Conservation (phyloP, 148 eudicot genomes). For the Cornus controversa region DNA sequence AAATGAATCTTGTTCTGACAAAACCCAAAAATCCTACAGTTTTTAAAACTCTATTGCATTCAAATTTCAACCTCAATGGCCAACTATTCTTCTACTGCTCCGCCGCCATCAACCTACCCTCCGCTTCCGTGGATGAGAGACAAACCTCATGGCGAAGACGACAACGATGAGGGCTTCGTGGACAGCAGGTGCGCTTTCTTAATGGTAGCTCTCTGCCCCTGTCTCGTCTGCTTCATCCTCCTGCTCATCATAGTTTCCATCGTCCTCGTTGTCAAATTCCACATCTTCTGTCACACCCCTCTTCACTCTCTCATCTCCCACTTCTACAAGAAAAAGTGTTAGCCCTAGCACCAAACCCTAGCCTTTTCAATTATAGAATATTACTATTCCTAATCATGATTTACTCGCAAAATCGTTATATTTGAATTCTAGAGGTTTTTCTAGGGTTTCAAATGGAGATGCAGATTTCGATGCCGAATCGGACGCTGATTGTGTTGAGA, state of each 20-base stretch:
- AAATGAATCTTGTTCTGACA: constrained; percentile 1
- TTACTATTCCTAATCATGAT: background rate
- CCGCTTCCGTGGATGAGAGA: constrained; percentile 31
- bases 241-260: constrained; percentile 35
- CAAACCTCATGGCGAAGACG: constrained; percentile 21
- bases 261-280: constrained; percentile 43
- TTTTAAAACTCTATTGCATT: background rate
- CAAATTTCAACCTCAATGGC: constrained; percentile 26
- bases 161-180: constrained; percentile 3
- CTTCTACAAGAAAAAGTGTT: constrained; percentile 55
- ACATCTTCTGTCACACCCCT: constrained; percentile 55
- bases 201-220: constrained; percentile 70
- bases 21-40: background rate
- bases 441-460: constrained; percentile 29
- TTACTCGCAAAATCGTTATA: background rate
- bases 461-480: constrained; percentile 21
- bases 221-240: constrained; percentile 51
- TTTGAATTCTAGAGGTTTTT: constrained; percentile 21
- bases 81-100: constrained; percentile 6
- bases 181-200: constrained; percentile 21
- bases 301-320: constrained; percentile 34
- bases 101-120: constrained; percentile 27
- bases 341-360: constrained; percentile 13
- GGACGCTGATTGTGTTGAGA: constrained; percentile 24
- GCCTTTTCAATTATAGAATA: background rate